Conservation (phyloP, 164 flowering plant species). For the Piper betle region DNA sequence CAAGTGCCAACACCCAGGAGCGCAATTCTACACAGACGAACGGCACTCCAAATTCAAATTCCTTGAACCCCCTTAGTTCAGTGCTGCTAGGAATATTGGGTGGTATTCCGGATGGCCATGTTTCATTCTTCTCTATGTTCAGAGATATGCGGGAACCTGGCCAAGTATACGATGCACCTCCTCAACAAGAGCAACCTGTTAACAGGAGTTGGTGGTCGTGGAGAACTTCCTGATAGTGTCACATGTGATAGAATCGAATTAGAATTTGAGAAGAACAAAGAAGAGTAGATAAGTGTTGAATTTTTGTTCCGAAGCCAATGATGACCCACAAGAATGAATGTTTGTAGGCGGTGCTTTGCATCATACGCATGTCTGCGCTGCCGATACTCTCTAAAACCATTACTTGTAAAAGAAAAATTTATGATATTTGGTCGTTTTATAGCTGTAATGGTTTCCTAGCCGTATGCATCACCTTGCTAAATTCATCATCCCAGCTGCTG, state of each 20-base stretch:
- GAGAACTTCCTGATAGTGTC: constrained; percentile 2
- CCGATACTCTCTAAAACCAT: background rate
- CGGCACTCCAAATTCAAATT: constrained; percentile 31
- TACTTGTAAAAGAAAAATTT: too few relatives aligned
- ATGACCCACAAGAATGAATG: background rate
- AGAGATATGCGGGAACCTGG: constrained; percentile 72
- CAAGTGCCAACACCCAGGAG: background rate
- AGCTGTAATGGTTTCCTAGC: too few relatives aligned
- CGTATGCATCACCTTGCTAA: too few relatives aligned
- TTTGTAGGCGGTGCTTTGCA: background rate
- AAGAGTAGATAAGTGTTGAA: background rate
- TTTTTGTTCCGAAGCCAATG: background rate
- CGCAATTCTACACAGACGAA: constrained; percentile 31
- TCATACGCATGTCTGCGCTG: background rate
- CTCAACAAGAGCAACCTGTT: constrained; percentile 19
- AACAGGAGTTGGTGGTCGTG: constrained; percentile 5
- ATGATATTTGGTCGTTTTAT: too few relatives aligned
- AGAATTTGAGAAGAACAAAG: background rate
- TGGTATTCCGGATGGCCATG: constrained; percentile 74
- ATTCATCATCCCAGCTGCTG: too few relatives aligned
- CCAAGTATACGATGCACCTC: constrained; percentile 51
- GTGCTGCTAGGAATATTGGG: constrained; percentile 74
- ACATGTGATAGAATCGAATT: background rate
- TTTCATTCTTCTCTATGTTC: constrained; percentile 75
- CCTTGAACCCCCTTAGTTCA: constrained; percentile 68